A percentile compares a stretch with the other conserved stretches of the same genome.
phyloP scores from a whole-genome alignment of 2,329 filamentous ascomycete species.

The Microcera coccophila region DNA sequence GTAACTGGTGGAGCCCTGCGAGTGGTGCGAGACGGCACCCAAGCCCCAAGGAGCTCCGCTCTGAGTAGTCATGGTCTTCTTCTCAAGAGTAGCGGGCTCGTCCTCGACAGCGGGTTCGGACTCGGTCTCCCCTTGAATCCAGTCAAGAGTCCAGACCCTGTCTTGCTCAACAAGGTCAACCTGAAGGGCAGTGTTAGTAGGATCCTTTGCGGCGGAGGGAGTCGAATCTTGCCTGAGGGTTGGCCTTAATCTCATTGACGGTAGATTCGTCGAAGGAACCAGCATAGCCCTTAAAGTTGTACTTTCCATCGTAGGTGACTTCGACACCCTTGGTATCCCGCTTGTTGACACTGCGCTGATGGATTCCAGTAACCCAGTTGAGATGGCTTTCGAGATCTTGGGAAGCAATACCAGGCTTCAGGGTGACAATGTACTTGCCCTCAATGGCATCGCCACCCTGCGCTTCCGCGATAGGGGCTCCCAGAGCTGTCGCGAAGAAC shows the following conservation, averaged over 20 bases:
- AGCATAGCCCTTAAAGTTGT: constrained; percentile 40
- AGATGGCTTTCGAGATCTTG: constrained; percentile 47
- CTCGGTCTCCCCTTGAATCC: constrained; percentile 12
- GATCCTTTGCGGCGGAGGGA: neutral
- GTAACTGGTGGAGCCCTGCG: constrained; percentile 35
- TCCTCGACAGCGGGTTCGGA: constrained; percentile 5
- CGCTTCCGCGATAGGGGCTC: constrained; percentile 19
- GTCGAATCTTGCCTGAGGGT: constrained; percentile 37
- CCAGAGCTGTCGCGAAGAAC: constrained; percentile 20
- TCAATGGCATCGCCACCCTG: constrained; percentile 25
- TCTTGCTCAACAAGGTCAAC: constrained; percentile 31
- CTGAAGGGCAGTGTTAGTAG: constrained; percentile 12
- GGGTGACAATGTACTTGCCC: constrained; percentile 58
- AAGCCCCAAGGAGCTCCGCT: constrained; percentile 31
- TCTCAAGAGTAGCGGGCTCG: constrained; percentile 14
- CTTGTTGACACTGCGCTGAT: constrained; percentile 51
- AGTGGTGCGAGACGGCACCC: constrained; percentile 31
- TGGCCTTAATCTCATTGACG: constrained; percentile 39
- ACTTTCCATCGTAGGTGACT: constrained; percentile 27
- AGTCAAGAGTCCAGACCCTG: constrained; percentile 27
- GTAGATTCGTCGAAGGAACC: constrained; percentile 40
- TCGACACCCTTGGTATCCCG: constrained; percentile 36
- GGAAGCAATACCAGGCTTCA: constrained; percentile 48
- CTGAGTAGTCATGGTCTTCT: constrained; percentile 30
- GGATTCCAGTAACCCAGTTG: constrained; percentile 47